A percentile compares a stretch with the other conserved stretches of the same genome.
Evolutionary conservation across 2,329 filamentous ascomycete species (phyloP).

Genomic region (Emmonsiellopsis sp.): DNA sequence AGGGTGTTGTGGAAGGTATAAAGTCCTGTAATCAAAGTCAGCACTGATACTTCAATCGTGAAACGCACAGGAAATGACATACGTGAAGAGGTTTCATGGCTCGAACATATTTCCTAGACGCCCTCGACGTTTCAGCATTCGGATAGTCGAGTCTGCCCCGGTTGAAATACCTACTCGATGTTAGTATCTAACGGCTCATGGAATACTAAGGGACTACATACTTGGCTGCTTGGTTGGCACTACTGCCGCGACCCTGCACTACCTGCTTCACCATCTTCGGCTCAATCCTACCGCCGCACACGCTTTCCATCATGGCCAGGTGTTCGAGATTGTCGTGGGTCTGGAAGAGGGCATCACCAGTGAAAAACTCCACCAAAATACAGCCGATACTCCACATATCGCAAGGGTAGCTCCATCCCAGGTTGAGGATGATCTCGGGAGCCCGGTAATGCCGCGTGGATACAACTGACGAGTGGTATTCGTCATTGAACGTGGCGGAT

Average conservation of each 20-base stretch:
- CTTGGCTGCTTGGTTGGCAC: slow-evolving; percentile 46
- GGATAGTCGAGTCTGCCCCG: slow-evolving; percentile 53
- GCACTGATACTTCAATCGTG: background rate
- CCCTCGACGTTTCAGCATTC: slow-evolving; percentile 52
- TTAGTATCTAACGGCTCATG: slow-evolving; percentile 21
- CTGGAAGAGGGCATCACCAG: slow-evolving; percentile 58
- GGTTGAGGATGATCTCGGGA: slow-evolving; percentile 57
- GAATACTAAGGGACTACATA: slow-evolving; percentile 28
- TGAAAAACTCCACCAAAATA: slow-evolving; percentile 60
- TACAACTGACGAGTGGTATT: slow-evolving; percentile 59
- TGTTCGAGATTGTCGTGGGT: slow-evolving; percentile 61
- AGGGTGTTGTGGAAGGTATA: slow-evolving; percentile 49
- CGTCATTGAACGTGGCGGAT: slow-evolving; percentile 58
- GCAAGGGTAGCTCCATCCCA: slow-evolving; percentile 59
- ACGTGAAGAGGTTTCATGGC: slow-evolving; percentile 57
- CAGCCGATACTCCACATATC: slow-evolving; percentile 63
- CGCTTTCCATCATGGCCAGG: slow-evolving; percentile 60
- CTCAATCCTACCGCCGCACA: slow-evolving; percentile 49
- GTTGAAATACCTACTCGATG: slow-evolving; percentile 41
- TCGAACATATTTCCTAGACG: slow-evolving; percentile 56
- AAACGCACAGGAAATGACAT: slow-evolving; percentile 18
- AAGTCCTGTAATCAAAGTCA: slow-evolving; percentile 43
- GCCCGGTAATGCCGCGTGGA: slow-evolving; percentile 58
- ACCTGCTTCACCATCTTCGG: slow-evolving; percentile 46
- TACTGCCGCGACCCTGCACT: slow-evolving; percentile 36